Conservation (phyloP, 352 stramenopile genomes). For the Phytophthora hibernalis region DNA sequence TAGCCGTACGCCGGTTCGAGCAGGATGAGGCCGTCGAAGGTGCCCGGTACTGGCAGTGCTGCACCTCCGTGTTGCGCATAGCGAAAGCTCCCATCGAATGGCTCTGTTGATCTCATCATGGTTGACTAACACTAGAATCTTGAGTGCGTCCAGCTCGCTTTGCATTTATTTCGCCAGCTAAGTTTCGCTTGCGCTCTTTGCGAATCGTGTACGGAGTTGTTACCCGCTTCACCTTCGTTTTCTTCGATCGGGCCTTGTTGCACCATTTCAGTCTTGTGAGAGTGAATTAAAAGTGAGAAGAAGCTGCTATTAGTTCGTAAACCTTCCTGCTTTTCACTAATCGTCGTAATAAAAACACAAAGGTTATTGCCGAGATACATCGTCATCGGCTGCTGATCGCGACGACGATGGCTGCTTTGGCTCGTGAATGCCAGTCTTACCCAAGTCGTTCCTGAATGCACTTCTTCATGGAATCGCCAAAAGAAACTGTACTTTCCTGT, state of each 20-base stretch:
- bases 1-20: conserved; percentile 50
- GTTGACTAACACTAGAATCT: conserved; percentile 30
- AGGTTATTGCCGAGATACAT: background rate
- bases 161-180: conserved; percentile 40
- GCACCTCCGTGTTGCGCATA: conserved; percentile 45
- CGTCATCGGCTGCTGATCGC: background rate
- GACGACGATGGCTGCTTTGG: too few relatives aligned
- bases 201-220: conserved; percentile 32
- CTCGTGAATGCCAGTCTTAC: conserved; percentile 5
- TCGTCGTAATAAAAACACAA: background rate
- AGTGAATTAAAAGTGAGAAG: background rate
- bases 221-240: conserved; percentile 15
- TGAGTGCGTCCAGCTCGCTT: conserved; percentile 36
- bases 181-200: conserved; percentile 39
- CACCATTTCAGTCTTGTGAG: background rate
- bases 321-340: too few relatives aligned
- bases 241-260: background rate
- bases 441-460: conserved; percentile 28
- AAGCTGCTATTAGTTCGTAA: too few relatives aligned
- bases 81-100: conserved; percentile 36
- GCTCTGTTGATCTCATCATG: conserved; percentile 19
- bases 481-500: conserved; percentile 33
- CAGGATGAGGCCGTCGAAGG: conserved; percentile 54
- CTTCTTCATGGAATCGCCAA: conserved; percentile 37
- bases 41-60: conserved; percentile 49